Conservation (phyloP, 306 rosid genomes). For the Vigna radiata region DNA sequence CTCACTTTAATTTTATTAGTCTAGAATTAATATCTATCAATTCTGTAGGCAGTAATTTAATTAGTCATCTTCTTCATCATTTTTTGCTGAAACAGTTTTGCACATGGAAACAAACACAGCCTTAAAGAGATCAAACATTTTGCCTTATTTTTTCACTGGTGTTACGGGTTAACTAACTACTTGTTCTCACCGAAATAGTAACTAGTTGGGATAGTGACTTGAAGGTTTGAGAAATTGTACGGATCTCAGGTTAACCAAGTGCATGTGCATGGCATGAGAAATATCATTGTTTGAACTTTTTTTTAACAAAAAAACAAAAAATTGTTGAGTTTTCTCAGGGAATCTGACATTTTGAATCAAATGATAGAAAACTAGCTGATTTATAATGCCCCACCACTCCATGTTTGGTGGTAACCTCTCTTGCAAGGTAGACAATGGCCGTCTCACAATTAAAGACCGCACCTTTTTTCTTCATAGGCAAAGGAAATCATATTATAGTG, state of each 20-base stretch:
- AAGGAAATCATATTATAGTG: neutral
- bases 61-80: too few relatives aligned
- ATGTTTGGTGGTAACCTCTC: slow-evolving; percentile 41
- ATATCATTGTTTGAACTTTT: slow-evolving; percentile 8
- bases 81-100: too few relatives aligned
- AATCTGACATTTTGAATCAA: slow-evolving; percentile 39
- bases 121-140: neutral
- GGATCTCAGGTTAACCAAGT: neutral
- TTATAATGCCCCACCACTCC: slow-evolving; percentile 41
- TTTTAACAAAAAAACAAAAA: neutral
- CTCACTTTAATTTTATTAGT: too few relatives aligned
- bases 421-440: slow-evolving; percentile 44
- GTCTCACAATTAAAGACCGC: slow-evolving; percentile 45
- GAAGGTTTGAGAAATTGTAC: neutral
- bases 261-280: neutral
- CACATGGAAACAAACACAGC: too few relatives aligned
- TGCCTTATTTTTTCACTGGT: slow-evolving; percentile 1
- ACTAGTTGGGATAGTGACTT: slow-evolving; percentile 33
- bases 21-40: too few relatives aligned
- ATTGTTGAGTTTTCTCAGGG: neutral
- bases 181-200: slow-evolving; percentile 29
- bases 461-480: neutral
- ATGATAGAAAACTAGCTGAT: slow-evolving; percentile 19
- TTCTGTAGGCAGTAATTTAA: too few relatives aligned
- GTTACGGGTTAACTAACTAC: slow-evolving; percentile 2